A percentile compares a stretch with the other conserved stretches of the same genome.
Evolutionary conservation across 805 yeast species (phyloP).

Genomic region (Metschnikowia lochheadii): DNA sequence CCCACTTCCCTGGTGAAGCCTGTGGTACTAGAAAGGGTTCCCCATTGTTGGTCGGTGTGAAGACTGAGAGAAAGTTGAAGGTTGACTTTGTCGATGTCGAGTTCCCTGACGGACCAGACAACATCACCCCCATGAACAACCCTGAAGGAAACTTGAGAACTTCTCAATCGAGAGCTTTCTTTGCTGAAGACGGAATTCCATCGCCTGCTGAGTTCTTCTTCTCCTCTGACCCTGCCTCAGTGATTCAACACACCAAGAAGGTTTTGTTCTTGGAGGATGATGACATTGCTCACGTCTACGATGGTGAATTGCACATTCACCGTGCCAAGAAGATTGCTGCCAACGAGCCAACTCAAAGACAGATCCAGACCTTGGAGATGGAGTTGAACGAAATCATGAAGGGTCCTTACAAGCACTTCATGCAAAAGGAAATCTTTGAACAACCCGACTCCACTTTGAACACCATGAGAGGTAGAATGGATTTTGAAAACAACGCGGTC

Average conservation of each 20-base stretch:
- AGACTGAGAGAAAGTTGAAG: slow-evolving; percentile 89
- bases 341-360: slow-evolving; percentile 89
- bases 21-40: slow-evolving; percentile 98
- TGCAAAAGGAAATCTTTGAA: slow-evolving; percentile 98
- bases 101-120: slow-evolving; percentile 65
- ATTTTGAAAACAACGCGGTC: slow-evolving; percentile 73
- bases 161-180: slow-evolving; percentile 93
- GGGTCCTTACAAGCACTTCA: slow-evolving; percentile 92
- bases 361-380: slow-evolving; percentile 94
- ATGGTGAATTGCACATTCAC: slow-evolving; percentile 97
- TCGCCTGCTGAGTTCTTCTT: slow-evolving; percentile 93
- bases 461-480: slow-evolving; percentile 99
- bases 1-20: slow-evolving; percentile 91
- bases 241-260: slow-evolving; percentile 93
- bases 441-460: slow-evolving; percentile 98
- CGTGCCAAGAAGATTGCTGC: slow-evolving; percentile 79
- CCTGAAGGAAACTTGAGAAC: slow-evolving; percentile 66
- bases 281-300: slow-evolving; percentile 96
- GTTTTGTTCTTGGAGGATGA: slow-evolving; percentile 96
- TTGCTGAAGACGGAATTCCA: slow-evolving; percentile 89
- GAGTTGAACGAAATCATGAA: slow-evolving; percentile 97
- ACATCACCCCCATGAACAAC: slow-evolving; percentile 43
- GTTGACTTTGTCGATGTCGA: slow-evolving; percentile 98
- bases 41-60: slow-evolving; percentile 94
- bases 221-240: slow-evolving; percentile 96